Conservation (phyloP, 2,329 filamentous ascomycete genomes). For the Clarireedia sp. region DNA sequence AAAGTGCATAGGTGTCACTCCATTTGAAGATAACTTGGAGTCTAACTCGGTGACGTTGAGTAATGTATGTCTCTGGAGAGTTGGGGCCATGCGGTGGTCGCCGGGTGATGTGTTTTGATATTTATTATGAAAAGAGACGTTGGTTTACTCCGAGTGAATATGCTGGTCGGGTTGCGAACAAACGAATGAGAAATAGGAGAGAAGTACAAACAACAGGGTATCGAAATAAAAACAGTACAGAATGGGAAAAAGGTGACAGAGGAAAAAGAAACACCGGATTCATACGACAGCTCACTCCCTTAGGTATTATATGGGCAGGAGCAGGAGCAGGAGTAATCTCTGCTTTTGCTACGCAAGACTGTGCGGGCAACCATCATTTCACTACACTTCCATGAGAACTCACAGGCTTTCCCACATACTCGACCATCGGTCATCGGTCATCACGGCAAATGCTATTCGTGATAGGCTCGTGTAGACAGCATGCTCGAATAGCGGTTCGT, state of each 20-base stretch:
- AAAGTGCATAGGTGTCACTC: background rate
- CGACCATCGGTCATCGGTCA: conserved; percentile 2
- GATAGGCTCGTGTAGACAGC: too few species aligned
- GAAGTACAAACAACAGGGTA: background rate
- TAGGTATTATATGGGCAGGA: background rate
- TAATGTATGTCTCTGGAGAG: too few species aligned
- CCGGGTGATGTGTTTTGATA: background rate
- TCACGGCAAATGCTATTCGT: background rate
- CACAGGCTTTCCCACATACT: background rate
- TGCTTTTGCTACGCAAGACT: background rate
- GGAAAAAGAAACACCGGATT: background rate
- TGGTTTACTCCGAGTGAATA: background rate
- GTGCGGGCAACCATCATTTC: background rate
- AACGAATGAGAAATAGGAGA: background rate
- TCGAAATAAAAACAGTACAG: background rate
- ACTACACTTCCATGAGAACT: background rate
- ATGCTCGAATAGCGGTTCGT: background rate
- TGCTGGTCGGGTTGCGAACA: too few species aligned
- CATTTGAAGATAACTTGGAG: too few species aligned
- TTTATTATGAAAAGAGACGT: background rate
- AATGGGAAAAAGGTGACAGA: background rate
- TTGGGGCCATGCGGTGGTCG: background rate
- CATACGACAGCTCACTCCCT: background rate
- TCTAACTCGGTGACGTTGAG: too few species aligned
- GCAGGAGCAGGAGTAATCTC: background rate